A percentile compares a stretch with the other conserved stretches of the same genome.
These are phyloP conservation scores for Candida xiaguanensis DNA, from an alignment of 805 yeast species.

Conservation along the genomic window DNA sequence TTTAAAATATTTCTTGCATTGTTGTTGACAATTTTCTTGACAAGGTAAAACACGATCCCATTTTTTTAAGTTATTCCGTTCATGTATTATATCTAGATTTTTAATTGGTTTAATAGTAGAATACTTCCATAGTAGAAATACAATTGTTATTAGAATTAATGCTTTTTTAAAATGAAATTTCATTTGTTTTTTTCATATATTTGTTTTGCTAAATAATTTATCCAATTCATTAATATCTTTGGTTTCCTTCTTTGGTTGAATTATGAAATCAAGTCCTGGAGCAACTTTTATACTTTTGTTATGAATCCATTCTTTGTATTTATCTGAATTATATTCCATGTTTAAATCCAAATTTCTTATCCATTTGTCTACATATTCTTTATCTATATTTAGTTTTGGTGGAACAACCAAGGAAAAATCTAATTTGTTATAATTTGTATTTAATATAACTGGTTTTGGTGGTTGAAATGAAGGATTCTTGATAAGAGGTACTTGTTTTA, in stretches of 20 bases:
- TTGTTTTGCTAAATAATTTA: slow-evolving; percentile 23
- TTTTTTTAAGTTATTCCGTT: background rate
- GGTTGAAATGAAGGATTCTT: slow-evolving; percentile 50
- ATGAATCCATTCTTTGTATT: slow-evolving; percentile 27
- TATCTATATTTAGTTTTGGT: slow-evolving; percentile 29
- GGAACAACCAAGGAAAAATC: slow-evolving; percentile 36
- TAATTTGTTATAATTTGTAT: slow-evolving; percentile 42
- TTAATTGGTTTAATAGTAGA: background rate
- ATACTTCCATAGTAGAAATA: background rate
- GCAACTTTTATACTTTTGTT: slow-evolving; percentile 32
- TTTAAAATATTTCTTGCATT: background rate
- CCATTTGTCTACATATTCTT: slow-evolving; percentile 27
- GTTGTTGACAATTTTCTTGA: background rate
- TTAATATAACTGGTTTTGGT: slow-evolving; percentile 53
- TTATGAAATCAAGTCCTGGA: slow-evolving; percentile 37
- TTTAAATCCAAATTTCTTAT: slow-evolving; percentile 8
- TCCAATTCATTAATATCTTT: slow-evolving; percentile 22
- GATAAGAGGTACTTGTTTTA: slow-evolving; percentile 53
- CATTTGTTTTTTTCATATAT: slow-evolving; percentile 8
- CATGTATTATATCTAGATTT: background rate
- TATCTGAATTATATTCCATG: slow-evolving; percentile 11
- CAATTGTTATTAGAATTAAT: background rate
- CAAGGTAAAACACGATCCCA: background rate
- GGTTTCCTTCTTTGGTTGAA: slow-evolving; percentile 19
- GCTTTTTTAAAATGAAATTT: slow-evolving; percentile 5